phyloP scores from a whole-genome alignment of 1,139 yeast genomes.

The Debaryomyces subglobosus region DNA sequence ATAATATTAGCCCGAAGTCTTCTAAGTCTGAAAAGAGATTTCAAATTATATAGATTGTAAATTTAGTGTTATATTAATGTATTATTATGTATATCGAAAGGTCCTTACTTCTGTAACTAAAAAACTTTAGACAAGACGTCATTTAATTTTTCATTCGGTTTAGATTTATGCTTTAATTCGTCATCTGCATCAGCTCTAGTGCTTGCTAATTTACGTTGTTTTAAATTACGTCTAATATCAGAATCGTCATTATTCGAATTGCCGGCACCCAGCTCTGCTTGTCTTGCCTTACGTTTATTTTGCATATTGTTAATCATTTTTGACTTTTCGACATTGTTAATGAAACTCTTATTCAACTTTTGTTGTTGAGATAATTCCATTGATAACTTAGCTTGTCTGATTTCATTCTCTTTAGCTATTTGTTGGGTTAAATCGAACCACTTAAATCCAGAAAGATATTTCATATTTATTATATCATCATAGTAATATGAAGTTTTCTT shows the following conservation, averaged over 20 bases:
- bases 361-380: conserved; percentile 89
- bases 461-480: conserved; percentile 90
- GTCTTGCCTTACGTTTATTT: conserved; percentile 47
- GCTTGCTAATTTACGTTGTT: conserved; percentile 65
- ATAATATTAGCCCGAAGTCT: conserved; percentile 1
- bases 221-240: conserved; percentile 55
- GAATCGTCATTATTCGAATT: conserved; percentile 23
- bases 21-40: conserved; percentile 4
- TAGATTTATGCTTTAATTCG: conserved; percentile 47
- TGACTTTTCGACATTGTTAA: conserved; percentile 82
- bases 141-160: conserved; percentile 46
- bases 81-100: conserved; percentile 1
- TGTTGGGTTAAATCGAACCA: conserved; percentile 96
- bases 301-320: conserved; percentile 76
- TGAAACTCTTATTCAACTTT: conserved; percentile 79
- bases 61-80: conserved; percentile 4
- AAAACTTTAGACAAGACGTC: conserved; percentile 47
- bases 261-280: conserved; percentile 18
- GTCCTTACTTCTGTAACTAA: conserved; percentile 12
- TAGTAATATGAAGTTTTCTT: conserved; percentile 90
- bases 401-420: conserved; percentile 86
- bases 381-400: conserved; percentile 83
- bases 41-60: conserved; percentile 9
- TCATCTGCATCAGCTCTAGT: conserved; percentile 65
- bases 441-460: conserved; percentile 87